Evolutionary conservation across 208 protist genomes (phyloP), one percentile per base, ranked within the genome.

Genomic region (Naegleria gruberi): DNA sequence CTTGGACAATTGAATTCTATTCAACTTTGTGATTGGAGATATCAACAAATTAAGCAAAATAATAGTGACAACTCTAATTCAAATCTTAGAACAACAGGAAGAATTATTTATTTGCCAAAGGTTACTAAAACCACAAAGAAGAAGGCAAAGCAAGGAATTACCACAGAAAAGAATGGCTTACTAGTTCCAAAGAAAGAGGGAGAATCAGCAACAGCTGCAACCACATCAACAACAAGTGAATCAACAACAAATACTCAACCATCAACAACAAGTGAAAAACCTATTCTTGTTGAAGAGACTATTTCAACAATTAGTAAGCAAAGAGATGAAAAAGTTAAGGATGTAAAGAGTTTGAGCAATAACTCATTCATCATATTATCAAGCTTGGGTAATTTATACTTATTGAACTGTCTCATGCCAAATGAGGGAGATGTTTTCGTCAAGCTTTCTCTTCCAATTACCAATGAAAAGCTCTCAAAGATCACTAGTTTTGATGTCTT

Each of bases 81-180:
- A 7, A 74, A n/a, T 15, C 46, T 55, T n/a, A 77, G n/a, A 44
- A 43, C 10, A 7, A 44, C 42, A 45, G 40, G 81, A 40, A 41
- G 81, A 84, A 40, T 42, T 44, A 84, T 84, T 45, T 84, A 84
- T 45, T 84, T 84, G 30, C 81, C 81, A 1, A 84, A 45, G 44
- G 12, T 37, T 77, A 37, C 30, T 37, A 77, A 77, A 37, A 77
- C 30, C 10, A 77, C 65, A 8, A 77, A 77, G 8, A 77, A 77
- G 65, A 77, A 77, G 30, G 2, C 51, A 10, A 65, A 65, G 12
- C 51, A 65, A 65, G 51, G 51, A 19, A 19, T 23, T 65, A 23
- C 30, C 30, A 65, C 46, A 55, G 46, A 55, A 15, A 55, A 65
- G 51, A 65, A 65, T 19, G 51, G 51, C 15, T 23, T 65, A 30